phyloP scores from a whole-genome alignment of 306 rosid species.

The Medicago lupulina region DNA sequence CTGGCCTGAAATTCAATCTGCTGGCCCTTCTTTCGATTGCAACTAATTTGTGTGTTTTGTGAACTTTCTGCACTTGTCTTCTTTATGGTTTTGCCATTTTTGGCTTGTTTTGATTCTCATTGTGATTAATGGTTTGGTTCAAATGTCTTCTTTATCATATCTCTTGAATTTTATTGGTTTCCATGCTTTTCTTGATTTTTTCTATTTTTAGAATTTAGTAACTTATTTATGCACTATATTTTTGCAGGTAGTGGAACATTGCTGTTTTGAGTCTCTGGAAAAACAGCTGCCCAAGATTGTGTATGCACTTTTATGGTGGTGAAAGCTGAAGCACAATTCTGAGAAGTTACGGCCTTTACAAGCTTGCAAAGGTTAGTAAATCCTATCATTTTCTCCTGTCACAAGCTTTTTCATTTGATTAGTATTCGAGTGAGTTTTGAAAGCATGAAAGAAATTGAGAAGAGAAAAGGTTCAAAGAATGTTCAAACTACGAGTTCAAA shows the following conservation, averaged over 20 bases:
- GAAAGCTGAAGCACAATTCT: slow-evolving; percentile 30
- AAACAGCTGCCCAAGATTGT: slow-evolving; percentile 28
- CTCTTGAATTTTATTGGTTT: slow-evolving; percentile 3
- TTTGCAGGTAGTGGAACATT: slow-evolving; percentile 42
- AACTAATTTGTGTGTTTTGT: slow-evolving; percentile 9
- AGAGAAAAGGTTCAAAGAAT: slow-evolving; percentile 54
- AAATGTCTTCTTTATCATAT: neutral
- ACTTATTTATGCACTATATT: slow-evolving; percentile 11
- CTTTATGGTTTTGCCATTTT: slow-evolving; percentile 1
- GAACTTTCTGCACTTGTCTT: slow-evolving; percentile 34
- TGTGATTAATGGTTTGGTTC: slow-evolving; percentile 39
- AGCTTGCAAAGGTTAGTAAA: slow-evolving; percentile 41
- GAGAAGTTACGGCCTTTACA: slow-evolving; percentile 38
- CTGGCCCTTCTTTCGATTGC: neutral
- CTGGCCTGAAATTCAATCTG: slow-evolving; percentile 16
- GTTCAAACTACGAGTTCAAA: slow-evolving; percentile 62
- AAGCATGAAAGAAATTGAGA: slow-evolving; percentile 78
- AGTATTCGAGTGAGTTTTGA: slow-evolving; percentile 48
- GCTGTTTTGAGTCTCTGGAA: slow-evolving; percentile 24
- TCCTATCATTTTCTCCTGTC: slow-evolving; percentile 38
- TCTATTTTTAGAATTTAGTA: neutral
- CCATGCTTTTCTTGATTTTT: slow-evolving; percentile 16
- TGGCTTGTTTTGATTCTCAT: slow-evolving; percentile 22
- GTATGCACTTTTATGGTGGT: slow-evolving; percentile 7
- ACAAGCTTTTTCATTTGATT: slow-evolving; percentile 45